Percentiles rank a stretch among this genome's conserved stretches.
Evolutionary conservation across 2,329 filamentous ascomycete species (phyloP).

Genomic region (Aspergillus japonicus): DNA sequence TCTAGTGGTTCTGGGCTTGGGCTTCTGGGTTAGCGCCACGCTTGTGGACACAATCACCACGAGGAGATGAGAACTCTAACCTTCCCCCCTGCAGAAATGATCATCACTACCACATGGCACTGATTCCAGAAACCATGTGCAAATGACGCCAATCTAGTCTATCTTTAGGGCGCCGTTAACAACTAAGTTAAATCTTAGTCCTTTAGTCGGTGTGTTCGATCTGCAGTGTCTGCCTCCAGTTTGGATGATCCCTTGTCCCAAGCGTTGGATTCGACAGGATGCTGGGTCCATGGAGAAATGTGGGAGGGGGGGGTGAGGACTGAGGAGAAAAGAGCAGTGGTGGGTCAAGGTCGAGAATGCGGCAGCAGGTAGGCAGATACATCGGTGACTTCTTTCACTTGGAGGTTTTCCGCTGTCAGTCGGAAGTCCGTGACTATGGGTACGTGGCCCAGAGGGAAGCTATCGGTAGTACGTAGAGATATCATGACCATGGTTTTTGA

Average conservation of each 20-base stretch:
- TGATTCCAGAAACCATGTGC: background rate
- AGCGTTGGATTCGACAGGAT: background rate
- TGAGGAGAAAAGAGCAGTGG: background rate
- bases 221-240: background rate
- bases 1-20: background rate
- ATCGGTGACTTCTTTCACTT: background rate
- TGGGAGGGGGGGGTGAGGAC: background rate
- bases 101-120: background rate
- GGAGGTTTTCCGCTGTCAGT: background rate
- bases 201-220: background rate
- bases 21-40: background rate
- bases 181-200: background rate
- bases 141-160: background rate
- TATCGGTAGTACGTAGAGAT: background rate
- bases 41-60: background rate
- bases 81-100: background rate
- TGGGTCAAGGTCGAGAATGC: background rate
- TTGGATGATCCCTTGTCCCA: constrained; percentile 4
- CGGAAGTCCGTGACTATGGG: background rate
- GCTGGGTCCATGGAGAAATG: background rate
- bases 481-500: background rate
- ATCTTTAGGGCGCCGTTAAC: background rate
- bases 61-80: background rate
- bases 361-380: background rate
- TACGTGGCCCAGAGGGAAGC: background rate